Base-by-base conservation (phyloP, 331 rosid genomes). In the Cydonia oblonga region DNA sequence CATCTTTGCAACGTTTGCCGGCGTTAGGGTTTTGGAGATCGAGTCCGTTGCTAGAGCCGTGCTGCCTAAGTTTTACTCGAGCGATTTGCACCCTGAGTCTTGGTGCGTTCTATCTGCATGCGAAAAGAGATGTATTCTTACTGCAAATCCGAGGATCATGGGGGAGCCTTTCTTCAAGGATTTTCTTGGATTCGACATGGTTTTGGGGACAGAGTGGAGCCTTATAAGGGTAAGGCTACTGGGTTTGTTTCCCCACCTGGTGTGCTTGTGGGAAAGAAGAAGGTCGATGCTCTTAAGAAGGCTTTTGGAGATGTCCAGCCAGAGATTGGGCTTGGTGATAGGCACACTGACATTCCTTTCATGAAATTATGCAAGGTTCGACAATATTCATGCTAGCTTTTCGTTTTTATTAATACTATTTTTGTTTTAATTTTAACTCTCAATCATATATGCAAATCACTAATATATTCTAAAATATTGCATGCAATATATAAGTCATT, bases 91-190 rank as follows among this genome's bases (percentile, higher is more conserved):
- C 44, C 86, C 89, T 0, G 90, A 86, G 74, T 56, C 86, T 4
- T 92, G 96, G 98, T 76, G 92, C 2, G 96, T 90, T 66, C 86
- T 90, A n/a, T 88, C 96, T 0, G 81, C 96, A 1, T 90, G 98
- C 0, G 82, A 93, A 61, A 80, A 64, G 32, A 76, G 90, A 1
- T 86, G 84, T 10, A 91, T 89, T 2, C 81, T 91, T 0, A 91
- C 96, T 0, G 96, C 96, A 2, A 91, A 91, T 26, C 97, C 93
- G 0, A 86, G 83, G 82, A 69, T 91, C 3, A 91, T 87, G 96
- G 96, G 89, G 73, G 95, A 92, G 10, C 78, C 90, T 1, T 92
- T 92, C 62, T 28, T 90, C 74, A 92, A 85, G 81, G 93, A 92
- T 3, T 87, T 80, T 25, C 25, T 87, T 72, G 93, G 96, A 4